These are phyloP conservation scores for Sclerotinia glacialis DNA, from an alignment of 2,329 filamentous ascomycete genomes.

Conservation along the genomic window DNA sequence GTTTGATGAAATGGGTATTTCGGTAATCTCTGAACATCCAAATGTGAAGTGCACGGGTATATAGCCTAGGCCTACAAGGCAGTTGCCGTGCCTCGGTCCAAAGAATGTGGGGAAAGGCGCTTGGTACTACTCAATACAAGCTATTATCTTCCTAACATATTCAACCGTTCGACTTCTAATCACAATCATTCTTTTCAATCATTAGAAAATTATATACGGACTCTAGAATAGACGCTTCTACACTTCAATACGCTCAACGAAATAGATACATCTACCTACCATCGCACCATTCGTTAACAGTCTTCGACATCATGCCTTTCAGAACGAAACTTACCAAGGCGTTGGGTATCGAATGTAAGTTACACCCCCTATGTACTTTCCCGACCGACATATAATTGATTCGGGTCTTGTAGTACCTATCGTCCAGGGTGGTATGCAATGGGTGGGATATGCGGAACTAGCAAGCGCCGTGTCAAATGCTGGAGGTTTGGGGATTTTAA, in stretches of 20 bases:
- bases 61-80: background rate
- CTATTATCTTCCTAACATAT: background rate
- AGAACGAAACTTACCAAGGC: constrained; percentile 42
- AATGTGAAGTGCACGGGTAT: background rate
- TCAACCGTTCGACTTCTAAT: background rate
- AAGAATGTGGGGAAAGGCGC: constrained; percentile 21
- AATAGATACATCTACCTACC: background rate
- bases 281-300: constrained; percentile 18
- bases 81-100: constrained; percentile 22
- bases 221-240: constrained; percentile 25
- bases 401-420: constrained; percentile 59
- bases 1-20: background rate
- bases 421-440: constrained; percentile 85
- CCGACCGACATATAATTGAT: constrained; percentile 9
- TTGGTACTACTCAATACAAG: background rate
- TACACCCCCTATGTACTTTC: constrained; percentile 12
- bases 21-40: background rate
- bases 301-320: constrained; percentile 40
- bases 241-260: background rate
- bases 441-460: constrained; percentile 77
- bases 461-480: constrained; percentile 75
- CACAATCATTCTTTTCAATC: constrained; percentile 10
- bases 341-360: constrained; percentile 44
- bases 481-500: constrained; percentile 80
- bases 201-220: constrained; percentile 9